A percentile compares a stretch with the other conserved stretches of the same genome.
Conservation (phyloP, 2,329 filamentous ascomycete species). For the Xylariales sp. region DNA sequence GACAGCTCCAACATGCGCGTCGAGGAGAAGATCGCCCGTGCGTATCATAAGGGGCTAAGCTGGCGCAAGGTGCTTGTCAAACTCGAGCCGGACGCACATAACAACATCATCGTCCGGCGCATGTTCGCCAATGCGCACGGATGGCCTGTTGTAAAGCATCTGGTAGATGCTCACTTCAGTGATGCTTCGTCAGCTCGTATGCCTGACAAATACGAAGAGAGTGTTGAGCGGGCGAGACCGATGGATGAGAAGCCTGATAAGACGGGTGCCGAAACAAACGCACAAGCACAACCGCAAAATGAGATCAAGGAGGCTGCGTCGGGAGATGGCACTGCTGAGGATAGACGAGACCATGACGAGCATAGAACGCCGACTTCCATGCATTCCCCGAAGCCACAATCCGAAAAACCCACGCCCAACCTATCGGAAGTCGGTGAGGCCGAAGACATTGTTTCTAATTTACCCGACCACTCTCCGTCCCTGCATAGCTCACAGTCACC, state of each 20-base stretch:
- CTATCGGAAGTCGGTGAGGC: slow-evolving; percentile 31
- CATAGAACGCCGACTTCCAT: not conserved
- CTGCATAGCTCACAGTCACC: slow-evolving; percentile 8
- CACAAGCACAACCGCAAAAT: slow-evolving; percentile 24
- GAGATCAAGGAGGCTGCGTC: not conserved
- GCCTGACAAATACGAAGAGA: slow-evolving; percentile 62
- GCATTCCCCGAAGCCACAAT: not conserved
- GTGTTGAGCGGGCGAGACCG: slow-evolving; percentile 64
- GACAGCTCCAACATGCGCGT: slow-evolving; percentile 75
- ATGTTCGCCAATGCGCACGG: slow-evolving; percentile 98
- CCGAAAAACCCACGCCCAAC: not conserved
- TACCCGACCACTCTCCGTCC: slow-evolving; percentile 28
- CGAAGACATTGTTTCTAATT: slow-evolving; percentile 40
- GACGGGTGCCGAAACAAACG: slow-evolving; percentile 62
- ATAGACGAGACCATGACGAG: not conserved
- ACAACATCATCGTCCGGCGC: slow-evolving; percentile 93
- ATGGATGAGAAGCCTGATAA: slow-evolving; percentile 50
- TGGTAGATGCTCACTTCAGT: slow-evolving; percentile 91
- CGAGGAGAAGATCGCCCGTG: slow-evolving; percentile 95
- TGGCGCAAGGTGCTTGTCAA: slow-evolving; percentile 98
- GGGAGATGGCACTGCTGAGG: not conserved
- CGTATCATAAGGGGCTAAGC: slow-evolving; percentile 84
- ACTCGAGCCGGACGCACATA: slow-evolving; percentile 93
- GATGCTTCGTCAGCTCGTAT: slow-evolving; percentile 63
- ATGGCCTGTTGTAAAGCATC: slow-evolving; percentile 93